Conservation (phyloP, 2,329 filamentous ascomycete species). For the Calonectria honghensis region DNA sequence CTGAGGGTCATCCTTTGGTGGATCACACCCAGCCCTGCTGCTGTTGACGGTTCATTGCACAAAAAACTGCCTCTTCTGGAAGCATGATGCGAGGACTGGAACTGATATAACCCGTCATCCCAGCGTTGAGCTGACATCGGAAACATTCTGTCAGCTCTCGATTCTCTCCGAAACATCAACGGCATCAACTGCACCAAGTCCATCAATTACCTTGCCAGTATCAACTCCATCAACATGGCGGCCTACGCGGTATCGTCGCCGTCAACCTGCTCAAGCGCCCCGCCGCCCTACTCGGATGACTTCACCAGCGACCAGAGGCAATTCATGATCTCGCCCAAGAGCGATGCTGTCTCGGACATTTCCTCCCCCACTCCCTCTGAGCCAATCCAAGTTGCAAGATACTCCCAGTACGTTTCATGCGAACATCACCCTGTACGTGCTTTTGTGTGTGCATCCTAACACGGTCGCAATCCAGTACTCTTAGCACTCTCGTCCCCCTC, state of each 20-base stretch:
- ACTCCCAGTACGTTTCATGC: background rate
- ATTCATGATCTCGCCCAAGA: background rate
- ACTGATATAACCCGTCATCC: constrained; percentile 1
- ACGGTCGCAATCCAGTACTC: background rate
- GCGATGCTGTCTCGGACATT: background rate
- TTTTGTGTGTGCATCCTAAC: background rate
- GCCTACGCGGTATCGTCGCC: background rate
- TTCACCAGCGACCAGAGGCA: background rate
- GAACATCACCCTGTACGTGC: background rate
- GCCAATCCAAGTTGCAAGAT: constrained; percentile 15
- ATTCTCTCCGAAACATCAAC: background rate
- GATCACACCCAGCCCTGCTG: background rate
- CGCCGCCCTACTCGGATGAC: background rate
- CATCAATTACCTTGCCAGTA: background rate
- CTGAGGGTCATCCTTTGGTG: constrained; percentile 11
- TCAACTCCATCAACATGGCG: background rate
- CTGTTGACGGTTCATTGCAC: background rate
- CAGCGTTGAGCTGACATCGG: background rate
- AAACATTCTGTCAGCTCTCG: background rate
- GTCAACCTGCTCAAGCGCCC: background rate
- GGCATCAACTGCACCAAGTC: background rate
- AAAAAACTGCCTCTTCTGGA: constrained; percentile 3
- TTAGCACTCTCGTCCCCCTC: constrained; percentile 36
- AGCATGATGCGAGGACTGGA: background rate
- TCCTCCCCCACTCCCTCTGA: background rate